phyloP scores from a whole-genome alignment of 805 yeast genomes.

The Wickerhamomyces ciferrii region DNA sequence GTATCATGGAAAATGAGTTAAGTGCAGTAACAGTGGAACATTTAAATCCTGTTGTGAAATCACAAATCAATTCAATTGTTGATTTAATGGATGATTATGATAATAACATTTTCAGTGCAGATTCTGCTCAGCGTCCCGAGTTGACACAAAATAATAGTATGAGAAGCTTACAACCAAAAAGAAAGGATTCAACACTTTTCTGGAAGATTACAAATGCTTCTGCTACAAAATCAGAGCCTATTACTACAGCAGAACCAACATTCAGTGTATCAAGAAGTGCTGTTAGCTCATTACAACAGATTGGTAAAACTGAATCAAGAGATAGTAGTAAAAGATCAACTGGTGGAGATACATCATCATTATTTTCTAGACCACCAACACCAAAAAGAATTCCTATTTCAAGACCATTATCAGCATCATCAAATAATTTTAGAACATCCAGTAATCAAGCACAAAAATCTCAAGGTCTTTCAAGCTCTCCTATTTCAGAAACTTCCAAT shows the following conservation, averaged over 20 bases:
- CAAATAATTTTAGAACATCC: background rate
- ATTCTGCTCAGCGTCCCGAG: background rate
- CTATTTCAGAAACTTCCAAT: conserved; percentile 8
- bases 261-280: conserved; percentile 9
- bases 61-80: conserved; percentile 31
- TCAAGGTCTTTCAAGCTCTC: background rate
- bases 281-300: conserved; percentile 2
- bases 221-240: conserved; percentile 16
- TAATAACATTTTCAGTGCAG: conserved; percentile 37
- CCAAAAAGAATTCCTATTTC: background rate
- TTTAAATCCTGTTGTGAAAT: conserved; percentile 29
- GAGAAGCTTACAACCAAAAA: background rate
- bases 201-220: conserved; percentile 20
- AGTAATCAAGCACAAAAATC: conserved; percentile 1
- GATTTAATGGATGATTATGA: conserved; percentile 73
- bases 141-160: conserved; percentile 2
- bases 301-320: background rate
- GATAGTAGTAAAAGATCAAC: background rate
- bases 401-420: background rate
- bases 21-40: conserved; percentile 63
- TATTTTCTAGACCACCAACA: conserved; percentile 4
- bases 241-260: conserved; percentile 10
- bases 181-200: conserved; percentile 6
- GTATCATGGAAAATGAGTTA: conserved; percentile 87
- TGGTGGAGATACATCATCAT: background rate